phyloP scores from a whole-genome alignment of 1,284 basidiomycete genomes.

The Ustilago lituana region DNA sequence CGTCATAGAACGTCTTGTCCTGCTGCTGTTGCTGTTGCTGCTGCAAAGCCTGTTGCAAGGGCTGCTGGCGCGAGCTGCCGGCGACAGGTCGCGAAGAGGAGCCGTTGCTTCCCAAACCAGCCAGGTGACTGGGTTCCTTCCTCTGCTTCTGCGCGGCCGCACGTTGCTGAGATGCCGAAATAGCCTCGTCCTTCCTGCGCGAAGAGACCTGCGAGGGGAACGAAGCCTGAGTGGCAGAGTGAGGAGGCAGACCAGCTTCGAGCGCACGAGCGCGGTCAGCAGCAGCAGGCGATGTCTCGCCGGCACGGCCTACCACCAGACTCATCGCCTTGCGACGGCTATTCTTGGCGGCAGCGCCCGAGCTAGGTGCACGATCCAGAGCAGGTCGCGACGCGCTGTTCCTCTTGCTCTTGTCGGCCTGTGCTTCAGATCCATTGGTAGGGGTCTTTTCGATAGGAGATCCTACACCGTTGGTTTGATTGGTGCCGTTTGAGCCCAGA shows the following conservation, averaged over 20 bases:
- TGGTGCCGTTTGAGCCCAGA: slow-evolving; percentile 32
- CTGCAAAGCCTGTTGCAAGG: slow-evolving; percentile 12
- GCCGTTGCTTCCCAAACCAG: slow-evolving; percentile 14
- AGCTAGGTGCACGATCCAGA: slow-evolving; percentile 35
- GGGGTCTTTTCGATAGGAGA: slow-evolving; percentile 2
- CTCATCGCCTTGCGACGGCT: slow-evolving; percentile 62
- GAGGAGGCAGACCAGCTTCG: slow-evolving; percentile 4
- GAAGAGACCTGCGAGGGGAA: slow-evolving; percentile 15
- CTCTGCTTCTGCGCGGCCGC: slow-evolving; percentile 26
- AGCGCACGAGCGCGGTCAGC: slow-evolving; percentile 35
- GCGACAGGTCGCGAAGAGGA: slow-evolving; percentile 21
- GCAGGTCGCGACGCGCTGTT: slow-evolving; percentile 30
- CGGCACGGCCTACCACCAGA: slow-evolving; percentile 50
- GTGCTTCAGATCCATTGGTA: slow-evolving; percentile 8
- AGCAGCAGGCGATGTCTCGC: slow-evolving; percentile 32
- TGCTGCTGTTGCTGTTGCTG: slow-evolving; percentile 18
- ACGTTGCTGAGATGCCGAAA: slow-evolving; percentile 20
- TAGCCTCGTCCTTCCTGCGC: slow-evolving; percentile 25
- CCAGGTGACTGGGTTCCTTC: slow-evolving; percentile 18
- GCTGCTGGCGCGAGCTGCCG: slow-evolving; percentile 18
- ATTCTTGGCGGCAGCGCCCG: slow-evolving; percentile 15
- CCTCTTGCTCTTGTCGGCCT: slow-evolving; percentile 29
- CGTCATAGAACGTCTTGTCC: slow-evolving; percentile 44
- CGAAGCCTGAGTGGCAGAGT: slow-evolving; percentile 19
- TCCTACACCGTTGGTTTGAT: slow-evolving; percentile 5